Percentiles rank a stretch among this genome's conserved stretches.
These are phyloP conservation scores for Eucalyptus caleyi DNA, from an alignment of 345 rosid species.

Conservation along the genomic window DNA sequence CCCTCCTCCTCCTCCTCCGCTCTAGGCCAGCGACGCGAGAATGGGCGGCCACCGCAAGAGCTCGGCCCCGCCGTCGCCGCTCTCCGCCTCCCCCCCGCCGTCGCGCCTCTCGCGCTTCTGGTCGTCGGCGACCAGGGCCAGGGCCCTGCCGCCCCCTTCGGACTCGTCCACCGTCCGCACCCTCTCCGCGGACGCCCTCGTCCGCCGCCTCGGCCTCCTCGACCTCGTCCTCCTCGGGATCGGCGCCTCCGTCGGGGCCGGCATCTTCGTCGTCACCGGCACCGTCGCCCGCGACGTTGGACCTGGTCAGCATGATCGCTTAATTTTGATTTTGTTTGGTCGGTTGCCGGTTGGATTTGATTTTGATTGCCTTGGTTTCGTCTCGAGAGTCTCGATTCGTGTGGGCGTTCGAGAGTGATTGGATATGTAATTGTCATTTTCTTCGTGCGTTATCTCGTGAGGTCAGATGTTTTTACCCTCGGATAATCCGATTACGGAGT, in stretches of 20 bases:
- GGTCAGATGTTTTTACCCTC: neutral
- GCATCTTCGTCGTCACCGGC: slow-evolving; percentile 92
- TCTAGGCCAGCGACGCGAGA: neutral
- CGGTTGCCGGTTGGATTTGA: neutral
- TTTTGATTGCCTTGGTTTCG: neutral
- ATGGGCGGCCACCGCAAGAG: neutral
- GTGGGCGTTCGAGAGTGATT: neutral
- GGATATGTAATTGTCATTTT: neutral
- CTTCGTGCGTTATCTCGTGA: neutral
- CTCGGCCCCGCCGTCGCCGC: neutral
- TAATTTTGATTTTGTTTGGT: neutral
- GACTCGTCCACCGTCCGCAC: slow-evolving; percentile 10
- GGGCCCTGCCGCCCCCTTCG: slow-evolving; percentile 13
- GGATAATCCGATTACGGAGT: neutral
- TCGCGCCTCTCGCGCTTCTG: slow-evolving; percentile 49
- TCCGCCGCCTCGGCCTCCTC: slow-evolving; percentile 74
- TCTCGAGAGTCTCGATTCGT: neutral
- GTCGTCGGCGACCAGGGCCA: slow-evolving; percentile 63
- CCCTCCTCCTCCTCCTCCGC: neutral
- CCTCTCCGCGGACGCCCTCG: slow-evolving; percentile 33
- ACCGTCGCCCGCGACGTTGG: slow-evolving; percentile 95
- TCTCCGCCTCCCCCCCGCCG: slow-evolving; percentile 18
- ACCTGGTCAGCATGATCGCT: slow-evolving; percentile 44
- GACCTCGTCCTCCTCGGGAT: slow-evolving; percentile 80
- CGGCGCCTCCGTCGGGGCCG: slow-evolving; percentile 96